Evolutionary conservation across 495 filamentous ascomycete species (phyloP), one percentile per base, ranked within the genome.

Genomic region (Lineolata rhizophorae): DNA sequence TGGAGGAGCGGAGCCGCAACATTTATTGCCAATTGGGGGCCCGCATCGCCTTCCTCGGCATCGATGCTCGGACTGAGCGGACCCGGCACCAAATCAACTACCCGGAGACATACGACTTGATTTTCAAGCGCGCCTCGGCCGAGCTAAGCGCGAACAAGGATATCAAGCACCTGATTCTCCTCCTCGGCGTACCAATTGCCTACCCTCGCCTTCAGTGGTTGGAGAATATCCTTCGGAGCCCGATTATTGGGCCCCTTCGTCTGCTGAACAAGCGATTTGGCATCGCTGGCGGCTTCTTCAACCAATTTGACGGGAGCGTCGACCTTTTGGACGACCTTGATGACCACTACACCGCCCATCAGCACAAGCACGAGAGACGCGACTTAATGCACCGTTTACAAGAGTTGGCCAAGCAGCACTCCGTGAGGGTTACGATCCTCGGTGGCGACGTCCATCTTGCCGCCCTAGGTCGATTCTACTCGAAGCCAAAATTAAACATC

Each of bases 201-300:
- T 95, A 93, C 47, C 85, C 85, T 4, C 78, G 85, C 33, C 63
- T 95, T 26, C 81, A 79, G 8, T 93, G 85, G 85, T 64, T 93
- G 4, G 74, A 81, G 47, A 91, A 85, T 46, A 75, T 95, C 34
- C 68, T 95, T 36, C 62, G 59, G 20, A 84, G 75, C 29, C 85
- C 85, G 1, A 31, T 93, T 27, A 72, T 92, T 42, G 80, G 70
- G 1, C 78, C 80, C 0, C 70, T 95, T 40, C 77, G 80, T 26
- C 72, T 95, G 40, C 47, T 93, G 31, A 90, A 92, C 58, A 79
- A 84, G 52, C 70, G 83, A 30, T 84, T 95, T 43, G 85, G 85
- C 30, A 50, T 90, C 30, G 79, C 74, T 3, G 79, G 79, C 18
- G 67, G 68, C 38, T 57, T 93, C 13, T 92, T 95, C 65, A 93